phyloP scores from a whole-genome alignment of 306 rosid genomes.

The Cucumis melo region DNA sequence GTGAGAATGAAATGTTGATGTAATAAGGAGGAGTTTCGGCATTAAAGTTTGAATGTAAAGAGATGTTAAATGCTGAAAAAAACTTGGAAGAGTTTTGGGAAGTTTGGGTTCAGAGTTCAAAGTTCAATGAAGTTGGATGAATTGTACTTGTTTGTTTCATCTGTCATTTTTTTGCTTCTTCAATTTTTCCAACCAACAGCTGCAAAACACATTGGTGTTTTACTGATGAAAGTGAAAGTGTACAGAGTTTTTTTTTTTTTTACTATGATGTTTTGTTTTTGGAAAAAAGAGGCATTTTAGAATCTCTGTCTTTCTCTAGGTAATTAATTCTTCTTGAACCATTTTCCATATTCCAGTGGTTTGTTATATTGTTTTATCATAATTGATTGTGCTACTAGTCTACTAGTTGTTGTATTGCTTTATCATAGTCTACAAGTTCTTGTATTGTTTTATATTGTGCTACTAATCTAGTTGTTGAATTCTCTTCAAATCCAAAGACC shows the following conservation, averaged over 20 bases:
- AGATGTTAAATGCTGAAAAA: constrained; percentile 9
- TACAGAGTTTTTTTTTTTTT: background rate
- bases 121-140: constrained; percentile 4
- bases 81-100: constrained; percentile 7
- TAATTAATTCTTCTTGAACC: background rate
- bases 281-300: background rate
- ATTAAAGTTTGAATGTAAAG: constrained; percentile 3
- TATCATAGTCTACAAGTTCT: too few relatives aligned
- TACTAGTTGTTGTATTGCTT: too few relatives aligned
- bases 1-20: background rate
- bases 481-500: too few relatives aligned
- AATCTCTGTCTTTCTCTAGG: background rate
- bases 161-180: constrained; percentile 4
- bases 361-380: too few relatives aligned
- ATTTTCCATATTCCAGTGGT: background rate
- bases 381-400: too few relatives aligned
- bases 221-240: constrained; percentile 7
- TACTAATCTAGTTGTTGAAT: too few relatives aligned
- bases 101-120: background rate
- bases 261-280: background rate
- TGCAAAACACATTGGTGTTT: background rate
- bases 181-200: constrained; percentile 9
- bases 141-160: constrained; percentile 7
- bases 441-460: too few relatives aligned
- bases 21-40: background rate